A percentile compares a stretch with the other conserved stretches of the same genome.
These are phyloP conservation scores for Arthrobotrys pseudoclavata DNA, from an alignment of 2,329 filamentous ascomycete genomes.

Conservation along the genomic window DNA sequence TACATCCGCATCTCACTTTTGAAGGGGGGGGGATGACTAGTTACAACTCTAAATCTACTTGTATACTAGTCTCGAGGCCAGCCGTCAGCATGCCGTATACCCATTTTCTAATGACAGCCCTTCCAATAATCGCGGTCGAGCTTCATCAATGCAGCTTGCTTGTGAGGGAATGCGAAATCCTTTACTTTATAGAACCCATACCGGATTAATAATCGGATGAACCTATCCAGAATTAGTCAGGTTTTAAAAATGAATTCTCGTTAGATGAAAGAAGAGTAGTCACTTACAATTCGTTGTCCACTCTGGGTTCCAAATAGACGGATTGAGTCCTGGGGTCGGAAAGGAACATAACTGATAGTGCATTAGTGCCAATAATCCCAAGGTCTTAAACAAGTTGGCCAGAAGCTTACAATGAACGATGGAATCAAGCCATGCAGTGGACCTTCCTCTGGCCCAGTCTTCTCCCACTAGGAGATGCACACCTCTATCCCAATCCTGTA, in stretches of 20 bases:
- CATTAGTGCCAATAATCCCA: conserved; percentile 1
- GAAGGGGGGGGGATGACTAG: no score
- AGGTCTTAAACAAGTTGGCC: conserved; percentile 69
- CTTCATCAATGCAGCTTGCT: conserved; percentile 68
- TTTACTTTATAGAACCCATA: conserved; percentile 87
- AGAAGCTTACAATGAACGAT: conserved; percentile 86
- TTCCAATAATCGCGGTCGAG: conserved; percentile 63
- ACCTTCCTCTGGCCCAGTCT: conserved; percentile 86
- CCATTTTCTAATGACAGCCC: conserved; percentile 49
- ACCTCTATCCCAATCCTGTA: conserved; percentile 86
- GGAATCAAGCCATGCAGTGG: conserved; percentile 84
- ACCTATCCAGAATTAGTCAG: conserved; percentile 67
- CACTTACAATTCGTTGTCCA: conserved; percentile 86
- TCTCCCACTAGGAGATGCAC: conserved; percentile 91
- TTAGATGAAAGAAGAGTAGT: background rate
- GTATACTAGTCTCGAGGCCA: no score
- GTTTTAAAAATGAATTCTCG: background rate
- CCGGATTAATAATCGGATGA: conserved; percentile 78
- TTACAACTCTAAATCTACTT: no score
- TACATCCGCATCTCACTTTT: no score
- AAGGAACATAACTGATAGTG: conserved; percentile 62
- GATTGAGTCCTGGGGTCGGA: conserved; percentile 75
- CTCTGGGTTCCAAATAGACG: conserved; percentile 86
- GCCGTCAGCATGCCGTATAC: no score
- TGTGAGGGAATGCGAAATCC: conserved; percentile 89